Percentiles rank a stretch among this genome's conserved stretches.
Evolutionary conservation across 768 basidiomycete genomes (phyloP).

Genomic region (Amanita rimosa): DNA sequence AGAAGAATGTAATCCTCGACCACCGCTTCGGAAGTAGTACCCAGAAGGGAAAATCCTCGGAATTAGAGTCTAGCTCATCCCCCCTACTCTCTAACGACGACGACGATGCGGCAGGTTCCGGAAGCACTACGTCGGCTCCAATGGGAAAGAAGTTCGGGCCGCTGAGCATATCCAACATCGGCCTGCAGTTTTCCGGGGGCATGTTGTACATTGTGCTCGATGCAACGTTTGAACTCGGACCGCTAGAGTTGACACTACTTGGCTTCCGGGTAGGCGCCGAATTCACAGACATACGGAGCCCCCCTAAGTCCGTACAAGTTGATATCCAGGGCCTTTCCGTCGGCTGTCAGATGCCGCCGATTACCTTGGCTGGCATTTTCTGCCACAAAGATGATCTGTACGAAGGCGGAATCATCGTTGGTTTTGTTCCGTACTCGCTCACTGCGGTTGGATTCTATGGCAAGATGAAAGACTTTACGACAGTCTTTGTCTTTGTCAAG

Average conservation of each 20-base stretch:
- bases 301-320: background rate
- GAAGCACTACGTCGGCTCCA: background rate
- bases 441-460: background rate
- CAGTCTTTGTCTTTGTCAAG: slow-evolving; percentile 3
- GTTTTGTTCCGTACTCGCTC: background rate
- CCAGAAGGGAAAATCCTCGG: background rate
- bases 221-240: slow-evolving; percentile 3
- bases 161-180: slow-evolving; percentile 1
- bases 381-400: background rate
- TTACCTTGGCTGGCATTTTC: slow-evolving; percentile 1
- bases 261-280: background rate
- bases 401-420: background rate
- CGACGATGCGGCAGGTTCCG: background rate
- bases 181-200: background rate
- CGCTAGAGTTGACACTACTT: background rate
- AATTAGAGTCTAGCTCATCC: background rate
- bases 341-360: background rate
- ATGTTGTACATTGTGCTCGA: slow-evolving; percentile 3
- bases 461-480: background rate
- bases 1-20: background rate
- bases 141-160: background rate
- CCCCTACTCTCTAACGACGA: background rate
- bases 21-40: background rate
- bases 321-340: background rate
- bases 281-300: background rate